Percentiles rank a stretch among this genome's conserved stretches.
Conservation (phyloP, 768 basidiomycete genomes). For the Hemileccinum rubropunctum region DNA sequence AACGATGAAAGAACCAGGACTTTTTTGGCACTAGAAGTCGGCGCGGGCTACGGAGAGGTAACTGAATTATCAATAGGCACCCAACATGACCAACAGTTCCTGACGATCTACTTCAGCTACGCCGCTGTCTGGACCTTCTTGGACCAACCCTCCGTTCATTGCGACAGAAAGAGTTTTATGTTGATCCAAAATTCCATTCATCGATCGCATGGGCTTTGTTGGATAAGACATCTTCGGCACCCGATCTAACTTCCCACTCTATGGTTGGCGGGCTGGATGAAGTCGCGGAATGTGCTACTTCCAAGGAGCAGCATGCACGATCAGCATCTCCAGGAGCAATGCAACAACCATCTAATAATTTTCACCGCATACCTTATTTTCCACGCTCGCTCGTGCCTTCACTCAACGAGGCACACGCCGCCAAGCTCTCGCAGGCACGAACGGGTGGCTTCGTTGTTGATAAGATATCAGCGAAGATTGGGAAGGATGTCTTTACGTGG, state of each 20-base stretch:
- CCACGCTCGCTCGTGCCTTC: slow-evolving; percentile 44
- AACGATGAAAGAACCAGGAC: slow-evolving; percentile 82
- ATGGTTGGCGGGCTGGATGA: slow-evolving; percentile 2
- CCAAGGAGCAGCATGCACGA: slow-evolving; percentile 6
- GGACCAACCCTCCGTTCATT: slow-evolving; percentile 55
- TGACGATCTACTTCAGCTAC: slow-evolving; percentile 47
- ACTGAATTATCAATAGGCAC: slow-evolving; percentile 10
- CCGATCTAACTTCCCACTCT: slow-evolving; percentile 4
- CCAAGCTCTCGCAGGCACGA: slow-evolving; percentile 37
- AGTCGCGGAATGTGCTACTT: background rate
- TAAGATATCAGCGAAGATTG: slow-evolving; percentile 63
- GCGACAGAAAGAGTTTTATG: slow-evolving; percentile 79
- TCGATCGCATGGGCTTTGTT: slow-evolving; percentile 88
- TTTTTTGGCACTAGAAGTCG: slow-evolving; percentile 79
- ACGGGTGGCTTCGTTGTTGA: slow-evolving; percentile 53
- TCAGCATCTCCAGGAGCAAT: slow-evolving; percentile 1
- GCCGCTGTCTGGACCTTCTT: slow-evolving; percentile 51
- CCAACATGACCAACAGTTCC: slow-evolving; percentile 1
- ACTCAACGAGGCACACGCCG: slow-evolving; percentile 50
- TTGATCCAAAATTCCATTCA: slow-evolving; percentile 78
- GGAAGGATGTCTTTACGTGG: slow-evolving; percentile 60
- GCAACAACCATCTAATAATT: slow-evolving; percentile 21
- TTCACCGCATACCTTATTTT: slow-evolving; percentile 51
- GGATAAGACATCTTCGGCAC: slow-evolving; percentile 22
- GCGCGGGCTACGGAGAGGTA: slow-evolving; percentile 81